phyloP scores from a whole-genome alignment of 768 basidiomycete genomes.

The Amanita thiersii region DNA sequence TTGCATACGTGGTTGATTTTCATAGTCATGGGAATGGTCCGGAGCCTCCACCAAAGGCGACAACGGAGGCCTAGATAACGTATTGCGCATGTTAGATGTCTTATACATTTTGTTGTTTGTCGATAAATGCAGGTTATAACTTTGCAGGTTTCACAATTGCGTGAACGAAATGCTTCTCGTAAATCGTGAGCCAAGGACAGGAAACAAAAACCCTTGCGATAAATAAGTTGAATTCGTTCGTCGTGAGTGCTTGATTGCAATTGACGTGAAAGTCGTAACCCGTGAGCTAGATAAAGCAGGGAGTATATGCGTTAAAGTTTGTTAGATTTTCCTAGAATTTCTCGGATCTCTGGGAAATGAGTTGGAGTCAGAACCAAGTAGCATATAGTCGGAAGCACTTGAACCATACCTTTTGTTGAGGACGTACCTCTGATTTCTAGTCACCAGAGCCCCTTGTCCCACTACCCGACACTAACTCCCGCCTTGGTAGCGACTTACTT shows the following conservation, averaged over 20 bases:
- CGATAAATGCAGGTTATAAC: constrained; percentile 9
- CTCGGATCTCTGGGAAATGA: constrained; percentile 10
- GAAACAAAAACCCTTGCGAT: constrained; percentile 9
- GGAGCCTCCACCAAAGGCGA: constrained; percentile 20
- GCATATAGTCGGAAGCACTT: neutral
- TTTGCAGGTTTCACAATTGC: constrained; percentile 3
- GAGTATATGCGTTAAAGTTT: constrained; percentile 18
- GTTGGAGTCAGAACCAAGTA: neutral
- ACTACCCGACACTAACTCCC: neutral
- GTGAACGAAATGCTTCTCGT: constrained; percentile 8
- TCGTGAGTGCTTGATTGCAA: constrained; percentile 12
- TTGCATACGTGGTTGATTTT: constrained; percentile 19
- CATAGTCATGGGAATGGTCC: constrained; percentile 13
- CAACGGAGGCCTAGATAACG: constrained; percentile 10
- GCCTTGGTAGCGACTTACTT: neutral
- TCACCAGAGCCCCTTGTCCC: constrained; percentile 8
- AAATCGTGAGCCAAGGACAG: constrained; percentile 4
- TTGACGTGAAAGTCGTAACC: constrained; percentile 16
- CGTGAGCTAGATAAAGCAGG: neutral
- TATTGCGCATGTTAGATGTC: constrained; percentile 9
- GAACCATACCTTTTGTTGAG: constrained; percentile 10
- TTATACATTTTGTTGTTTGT: neutral
- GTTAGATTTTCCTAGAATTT: constrained; percentile 12
- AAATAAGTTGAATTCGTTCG: constrained; percentile 5
- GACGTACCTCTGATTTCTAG: constrained; percentile 13